These are phyloP conservation scores for Cokeromyces recurvatus DNA, from an alignment of 371 early-diverging fungal genomes.

Conservation along the genomic window DNA sequence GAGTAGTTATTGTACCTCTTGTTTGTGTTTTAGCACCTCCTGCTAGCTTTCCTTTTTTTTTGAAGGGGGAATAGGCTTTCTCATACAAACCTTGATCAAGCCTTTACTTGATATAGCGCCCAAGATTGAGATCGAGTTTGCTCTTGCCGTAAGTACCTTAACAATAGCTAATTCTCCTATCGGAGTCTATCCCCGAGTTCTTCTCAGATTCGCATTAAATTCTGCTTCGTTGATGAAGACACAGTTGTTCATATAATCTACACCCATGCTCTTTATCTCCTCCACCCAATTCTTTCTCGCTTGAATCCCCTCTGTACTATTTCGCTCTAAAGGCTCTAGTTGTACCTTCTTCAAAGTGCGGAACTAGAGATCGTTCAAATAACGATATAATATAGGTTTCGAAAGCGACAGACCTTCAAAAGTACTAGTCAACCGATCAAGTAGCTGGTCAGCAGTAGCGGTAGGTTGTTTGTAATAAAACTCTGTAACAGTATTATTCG, in stretches of 20 bases:
- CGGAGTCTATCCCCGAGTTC: constrained; percentile 1
- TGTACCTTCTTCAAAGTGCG: not conserved
- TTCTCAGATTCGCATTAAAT: constrained; percentile 7
- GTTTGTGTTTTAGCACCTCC: too few species aligned
- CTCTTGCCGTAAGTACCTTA: constrained; percentile 4
- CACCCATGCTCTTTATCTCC: not conserved
- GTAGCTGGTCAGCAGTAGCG: not conserved
- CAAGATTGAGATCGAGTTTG: constrained; percentile 2
- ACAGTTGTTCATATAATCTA: constrained; percentile 13
- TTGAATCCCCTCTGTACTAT: constrained; percentile 1
- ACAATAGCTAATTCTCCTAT: constrained; percentile 6
- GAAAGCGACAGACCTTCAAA: not conserved
- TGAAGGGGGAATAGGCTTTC: constrained; percentile 6
- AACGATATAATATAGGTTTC: not conserved
- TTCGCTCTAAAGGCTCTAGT: not conserved
- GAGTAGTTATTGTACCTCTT: too few species aligned
- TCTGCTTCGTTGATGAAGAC: constrained; percentile 12
- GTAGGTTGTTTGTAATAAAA: constrained; percentile 1
- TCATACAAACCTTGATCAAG: constrained; percentile 2
- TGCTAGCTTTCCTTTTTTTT: constrained; percentile 8
- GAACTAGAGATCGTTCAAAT: not conserved
- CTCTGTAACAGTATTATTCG: not conserved
- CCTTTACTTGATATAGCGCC: not conserved
- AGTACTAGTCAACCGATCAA: not conserved
- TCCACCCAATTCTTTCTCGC: constrained; percentile 1